Percentiles rank a stretch among this genome's conserved stretches.
Conservation (phyloP, 2,329 filamentous ascomycete species). For the Ophiostoma pallidulum region DNA sequence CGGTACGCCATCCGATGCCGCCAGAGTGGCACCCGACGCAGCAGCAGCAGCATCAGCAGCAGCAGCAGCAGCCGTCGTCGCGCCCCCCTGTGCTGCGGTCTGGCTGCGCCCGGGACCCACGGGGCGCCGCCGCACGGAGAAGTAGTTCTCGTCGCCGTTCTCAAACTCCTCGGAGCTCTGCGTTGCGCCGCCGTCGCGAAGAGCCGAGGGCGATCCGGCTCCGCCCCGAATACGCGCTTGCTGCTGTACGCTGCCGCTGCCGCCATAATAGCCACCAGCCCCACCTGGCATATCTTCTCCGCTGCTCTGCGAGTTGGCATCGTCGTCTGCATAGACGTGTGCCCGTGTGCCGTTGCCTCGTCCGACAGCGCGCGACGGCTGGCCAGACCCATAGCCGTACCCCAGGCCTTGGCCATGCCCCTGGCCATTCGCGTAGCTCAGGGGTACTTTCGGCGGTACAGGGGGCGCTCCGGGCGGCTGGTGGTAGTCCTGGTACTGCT, state of each 20-base stretch:
- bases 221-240: constrained; percentile 13
- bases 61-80: not conserved
- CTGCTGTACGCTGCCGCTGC: not conserved
- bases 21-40: constrained; percentile 3
- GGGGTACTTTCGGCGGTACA: constrained; percentile 2
- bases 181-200: constrained; percentile 29
- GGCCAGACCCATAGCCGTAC: not conserved
- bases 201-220: constrained; percentile 16
- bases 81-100: constrained; percentile 15
- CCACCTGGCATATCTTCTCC: constrained; percentile 17
- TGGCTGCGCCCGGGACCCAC: constrained; percentile 8
- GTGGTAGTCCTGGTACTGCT: not conserved
- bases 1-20: constrained; percentile 2
- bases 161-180: constrained; percentile 38
- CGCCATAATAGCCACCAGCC: not conserved
- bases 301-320: constrained; percentile 19
- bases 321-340: constrained; percentile 17
- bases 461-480: not conserved
- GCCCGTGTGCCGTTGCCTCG: not conserved
- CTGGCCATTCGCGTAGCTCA: not conserved
- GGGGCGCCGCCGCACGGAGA: constrained; percentile 34
- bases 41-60: not conserved
- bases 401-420: not conserved
- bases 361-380: not conserved
- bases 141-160: constrained; percentile 48